Base-by-base conservation (phyloP, 2,329 filamentous ascomycete species). In the Pseudopyrenochaeta lycopersici region DNA sequence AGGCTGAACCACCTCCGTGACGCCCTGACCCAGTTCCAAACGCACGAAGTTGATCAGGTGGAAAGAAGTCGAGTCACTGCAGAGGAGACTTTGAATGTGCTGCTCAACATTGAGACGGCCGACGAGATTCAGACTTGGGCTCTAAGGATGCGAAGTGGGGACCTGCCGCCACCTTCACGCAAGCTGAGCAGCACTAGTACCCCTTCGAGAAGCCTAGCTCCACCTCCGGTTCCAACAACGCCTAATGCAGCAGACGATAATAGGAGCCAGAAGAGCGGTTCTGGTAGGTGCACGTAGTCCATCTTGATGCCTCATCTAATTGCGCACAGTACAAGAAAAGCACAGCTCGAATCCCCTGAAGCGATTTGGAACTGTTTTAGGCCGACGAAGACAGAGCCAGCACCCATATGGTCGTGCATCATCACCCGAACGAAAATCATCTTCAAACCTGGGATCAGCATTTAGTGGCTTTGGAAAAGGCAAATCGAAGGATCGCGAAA, bases 1-100 rank as follows among this genome's bases (percentile, higher is more conserved):
- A 87, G 95, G 50, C 81, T 96, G 63, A 97, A 97, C 75, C 90
- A 96, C 70, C 82, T 99, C 54, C 90, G 94, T 57, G 94, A 98
- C 76, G 85, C 91, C 35, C 84, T 99, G 55, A 98, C 95, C 1
- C 93, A 97, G 70, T 90, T 94, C 66, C 89, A 96, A 76, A 99
- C 95, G 0, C 90, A 96, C 72, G 94, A 98, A 74, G 86, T 91
- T 23, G 95, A 99, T 71, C 87, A 91, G 64, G 87, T 94, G 14
- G 90, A 96, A 74, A 85, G 90, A 52, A 88, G 84, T 56, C 87
- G 91, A 58, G 81, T 86, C 54, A 87, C 88, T 11, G 88, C 92
- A 21, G 92, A 95, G 72, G 87, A 88, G 56, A 91, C 91, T 21
- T 80, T 99, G 52, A 92, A 91, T 62, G 84, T 88, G 7, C 83